Conservation (phyloP, 2,329 filamentous ascomycete species). For the Penicillium sclerotigenum region DNA sequence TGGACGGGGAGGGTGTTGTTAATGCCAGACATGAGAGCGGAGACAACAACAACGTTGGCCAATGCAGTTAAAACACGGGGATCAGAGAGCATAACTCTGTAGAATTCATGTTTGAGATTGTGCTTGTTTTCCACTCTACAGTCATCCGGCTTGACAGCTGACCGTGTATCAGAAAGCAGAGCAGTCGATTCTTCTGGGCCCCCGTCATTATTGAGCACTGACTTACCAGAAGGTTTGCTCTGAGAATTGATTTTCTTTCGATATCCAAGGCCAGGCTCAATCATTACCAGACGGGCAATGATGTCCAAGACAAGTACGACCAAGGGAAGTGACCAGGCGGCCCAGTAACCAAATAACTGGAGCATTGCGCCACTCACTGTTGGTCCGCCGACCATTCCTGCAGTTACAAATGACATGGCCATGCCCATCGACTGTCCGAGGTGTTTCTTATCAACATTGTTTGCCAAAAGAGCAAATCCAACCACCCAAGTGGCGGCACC, state of each 20-base stretch:
- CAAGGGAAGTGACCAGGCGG: conserved; percentile 29
- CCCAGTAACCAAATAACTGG: conserved; percentile 32
- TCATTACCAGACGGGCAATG: conserved; percentile 27
- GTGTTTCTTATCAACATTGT: conserved; percentile 26
- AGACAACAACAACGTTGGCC: conserved; percentile 46
- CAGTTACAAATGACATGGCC: conserved; percentile 24
- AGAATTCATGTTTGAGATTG: conserved; percentile 14
- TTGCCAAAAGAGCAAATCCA: conserved; percentile 29
- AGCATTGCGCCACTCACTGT: conserved; percentile 29
- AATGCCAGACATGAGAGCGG: conserved; percentile 51
- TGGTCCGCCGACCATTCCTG: conserved; percentile 30
- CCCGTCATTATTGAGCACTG: not conserved
- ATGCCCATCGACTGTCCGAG: conserved; percentile 28
- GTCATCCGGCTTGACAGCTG: not conserved
- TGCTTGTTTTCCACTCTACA: not conserved
- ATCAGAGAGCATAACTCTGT: conserved; percentile 44
- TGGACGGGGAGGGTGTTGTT: conserved; percentile 57
- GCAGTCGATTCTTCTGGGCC: not conserved
- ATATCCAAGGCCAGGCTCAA: conserved; percentile 20
- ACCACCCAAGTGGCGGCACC: conserved; percentile 34
- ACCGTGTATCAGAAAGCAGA: not conserved
- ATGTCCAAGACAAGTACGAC: conserved; percentile 30
- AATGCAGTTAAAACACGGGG: conserved; percentile 43
- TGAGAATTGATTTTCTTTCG: not conserved
- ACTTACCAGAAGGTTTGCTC: not conserved